Evolutionary conservation across 768 basidiomycete species (phyloP), one percentile per base, ranked within the genome.

Genomic region (Nidularia pulvinata): DNA sequence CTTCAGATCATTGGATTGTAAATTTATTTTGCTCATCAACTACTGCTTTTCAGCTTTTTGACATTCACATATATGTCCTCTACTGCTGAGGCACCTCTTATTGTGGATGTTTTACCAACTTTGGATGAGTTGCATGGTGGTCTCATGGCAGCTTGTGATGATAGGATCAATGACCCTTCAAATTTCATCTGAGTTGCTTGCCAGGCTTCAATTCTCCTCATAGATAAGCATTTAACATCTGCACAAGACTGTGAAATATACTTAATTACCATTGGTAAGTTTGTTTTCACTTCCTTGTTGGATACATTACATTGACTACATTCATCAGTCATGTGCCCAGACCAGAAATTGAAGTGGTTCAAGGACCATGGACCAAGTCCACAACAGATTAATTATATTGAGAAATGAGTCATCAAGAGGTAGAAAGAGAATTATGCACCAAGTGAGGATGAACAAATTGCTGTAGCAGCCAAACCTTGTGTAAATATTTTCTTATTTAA

Each of bases 21-120:
- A 44, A 36, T 43, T 49, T 14, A 36, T 10, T 14, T 32, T 16
- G 4, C n/a, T 39, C 25, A 25, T 25, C 4, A 25, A 25, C 2
- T 25, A 25, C 25, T 25, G 25, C 25, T 25, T 46, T 25, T 25
- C 44, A 68, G 68, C 54, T 68, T 19, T 66, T 69, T 51, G 49
- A 64, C 30, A 3, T 33, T 59, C 13, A 68, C 65, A 14, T 52
- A 59, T 5, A 39, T 66, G 14, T 69, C 69, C 51, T 66, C 64
- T 16, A 43, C 53, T 36, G 54, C 55, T 6, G 56, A 63, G 46
- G 25, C 25, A 25, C 25, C 4, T 25, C 25, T 25, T 25, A 25
- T 25, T 25, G 25, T 25, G 25, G 25, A 42, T 42, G 37, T 16
- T 42, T 11, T 42, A 11, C 37, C 37, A 11, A 16, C 1, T 42